These are phyloP conservation scores for Monosporozyma yasuniensis DNA, from an alignment of 805 yeast genomes.

Conservation along the genomic window DNA sequence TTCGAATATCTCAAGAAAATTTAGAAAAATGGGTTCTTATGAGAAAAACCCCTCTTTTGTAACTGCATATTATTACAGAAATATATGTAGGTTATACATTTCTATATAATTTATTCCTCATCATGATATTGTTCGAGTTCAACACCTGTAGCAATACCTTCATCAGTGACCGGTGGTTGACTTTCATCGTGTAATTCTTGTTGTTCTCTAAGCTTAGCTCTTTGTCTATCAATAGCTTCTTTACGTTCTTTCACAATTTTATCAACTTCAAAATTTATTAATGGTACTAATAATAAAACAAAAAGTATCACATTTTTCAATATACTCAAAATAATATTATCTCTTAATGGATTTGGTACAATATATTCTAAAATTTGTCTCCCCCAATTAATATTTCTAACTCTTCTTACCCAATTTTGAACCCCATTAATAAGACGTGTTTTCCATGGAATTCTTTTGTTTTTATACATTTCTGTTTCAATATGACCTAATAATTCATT, in stretches of 20 bases:
- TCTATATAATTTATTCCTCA: too few species aligned
- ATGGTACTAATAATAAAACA: slow-evolving; percentile 18
- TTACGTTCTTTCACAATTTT: slow-evolving; percentile 4
- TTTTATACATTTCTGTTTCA: neutral
- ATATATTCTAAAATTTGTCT: slow-evolving; percentile 9
- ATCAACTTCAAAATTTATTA: slow-evolving; percentile 10
- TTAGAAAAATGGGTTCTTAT: too few species aligned
- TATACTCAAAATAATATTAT: slow-evolving; percentile 11
- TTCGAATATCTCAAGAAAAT: too few species aligned
- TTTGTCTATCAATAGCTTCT: neutral
- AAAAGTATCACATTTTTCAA: slow-evolving; percentile 19
- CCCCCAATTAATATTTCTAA: neutral
- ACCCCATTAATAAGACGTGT: neutral
- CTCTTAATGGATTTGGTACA: slow-evolving; percentile 18
- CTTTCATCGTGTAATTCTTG: neutral
- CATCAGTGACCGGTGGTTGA: neutral
- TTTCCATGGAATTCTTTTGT: neutral
- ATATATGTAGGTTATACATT: too few species aligned
- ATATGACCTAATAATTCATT: neutral
- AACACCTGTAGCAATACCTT: neutral
- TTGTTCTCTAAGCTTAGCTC: neutral
- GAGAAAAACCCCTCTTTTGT: too few species aligned
- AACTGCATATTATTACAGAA: too few species aligned
- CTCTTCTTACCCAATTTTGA: neutral
- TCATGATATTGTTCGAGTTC: neutral